Percentiles rank a stretch among this genome's conserved stretches.
Conservation (phyloP, 2,329 filamentous ascomycete species). For the Penicillium sp. region DNA sequence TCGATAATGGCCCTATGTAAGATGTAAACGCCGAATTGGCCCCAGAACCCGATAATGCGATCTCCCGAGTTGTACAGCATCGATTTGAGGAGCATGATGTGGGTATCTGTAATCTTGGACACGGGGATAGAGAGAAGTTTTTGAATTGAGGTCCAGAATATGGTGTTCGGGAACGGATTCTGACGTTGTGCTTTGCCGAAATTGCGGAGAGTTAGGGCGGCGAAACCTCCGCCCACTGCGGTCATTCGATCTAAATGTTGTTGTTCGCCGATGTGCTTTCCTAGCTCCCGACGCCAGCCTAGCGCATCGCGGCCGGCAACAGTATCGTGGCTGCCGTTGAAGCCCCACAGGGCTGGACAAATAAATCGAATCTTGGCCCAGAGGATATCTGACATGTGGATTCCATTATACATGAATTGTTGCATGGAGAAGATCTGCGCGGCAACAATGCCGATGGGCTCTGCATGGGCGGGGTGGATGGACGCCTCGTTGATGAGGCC, state of each 20-base stretch:
- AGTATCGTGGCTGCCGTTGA: slow-evolving; percentile 75
- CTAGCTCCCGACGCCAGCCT: slow-evolving; percentile 68
- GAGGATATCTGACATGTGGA: slow-evolving; percentile 77
- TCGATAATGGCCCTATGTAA: slow-evolving; percentile 74
- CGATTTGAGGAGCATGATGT: slow-evolving; percentile 70
- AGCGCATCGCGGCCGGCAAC: slow-evolving; percentile 68
- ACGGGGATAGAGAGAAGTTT: slow-evolving; percentile 76
- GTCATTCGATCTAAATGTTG: slow-evolving; percentile 82
- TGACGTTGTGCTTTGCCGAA: slow-evolving; percentile 70
- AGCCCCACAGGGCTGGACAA: slow-evolving; percentile 85
- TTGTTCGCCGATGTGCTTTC: slow-evolving; percentile 66
- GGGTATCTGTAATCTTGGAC: slow-evolving; percentile 70
- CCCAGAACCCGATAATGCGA: slow-evolving; percentile 81
- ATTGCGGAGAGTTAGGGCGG: slow-evolving; percentile 79
- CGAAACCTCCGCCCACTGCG: slow-evolving; percentile 82
- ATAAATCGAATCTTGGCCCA: slow-evolving; percentile 81
- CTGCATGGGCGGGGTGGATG: slow-evolving; percentile 67
- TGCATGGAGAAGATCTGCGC: slow-evolving; percentile 74
- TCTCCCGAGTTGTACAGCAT: slow-evolving; percentile 75
- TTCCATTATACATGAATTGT: slow-evolving; percentile 68
- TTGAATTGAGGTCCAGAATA: slow-evolving; percentile 83
- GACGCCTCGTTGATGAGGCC: slow-evolving; percentile 72
- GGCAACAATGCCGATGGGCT: slow-evolving; percentile 77
- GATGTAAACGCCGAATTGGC: slow-evolving; percentile 72
- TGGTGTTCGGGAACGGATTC: slow-evolving; percentile 75